phyloP scores from a whole-genome alignment of 305 asterid species.

The Fraxinus dipetala region DNA sequence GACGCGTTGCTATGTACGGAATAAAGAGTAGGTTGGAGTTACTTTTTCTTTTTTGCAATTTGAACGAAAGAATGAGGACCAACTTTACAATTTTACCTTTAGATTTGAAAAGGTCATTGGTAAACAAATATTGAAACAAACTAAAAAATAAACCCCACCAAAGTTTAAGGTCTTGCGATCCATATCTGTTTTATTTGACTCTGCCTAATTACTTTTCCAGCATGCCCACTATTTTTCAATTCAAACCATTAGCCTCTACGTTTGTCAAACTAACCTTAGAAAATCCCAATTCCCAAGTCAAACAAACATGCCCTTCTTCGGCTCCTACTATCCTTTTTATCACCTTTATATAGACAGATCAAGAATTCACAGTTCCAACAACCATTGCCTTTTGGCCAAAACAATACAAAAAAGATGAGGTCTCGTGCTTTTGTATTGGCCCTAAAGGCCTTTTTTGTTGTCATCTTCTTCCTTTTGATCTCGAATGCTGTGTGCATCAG shows the following conservation, averaged over 20 bases:
- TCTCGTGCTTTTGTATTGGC: constrained; percentile 12
- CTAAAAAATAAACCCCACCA: neutral
- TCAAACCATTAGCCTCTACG: neutral
- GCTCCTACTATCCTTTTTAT: neutral
- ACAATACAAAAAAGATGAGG: constrained; percentile 1
- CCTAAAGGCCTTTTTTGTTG: constrained; percentile 15
- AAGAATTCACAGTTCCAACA: neutral
- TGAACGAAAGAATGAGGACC: neutral
- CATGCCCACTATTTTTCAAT: neutral
- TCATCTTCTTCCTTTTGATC: constrained; percentile 20
- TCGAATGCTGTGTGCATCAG: neutral
- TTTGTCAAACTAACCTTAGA: neutral
- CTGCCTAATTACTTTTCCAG: neutral
- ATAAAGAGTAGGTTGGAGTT: neutral
- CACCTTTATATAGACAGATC: neutral
- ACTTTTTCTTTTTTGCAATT: neutral
- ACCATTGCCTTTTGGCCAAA: neutral
- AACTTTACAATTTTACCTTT: neutral
- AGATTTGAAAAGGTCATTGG: neutral
- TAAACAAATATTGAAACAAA: neutral
- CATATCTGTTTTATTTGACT: neutral
- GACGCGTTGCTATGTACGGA: neutral
- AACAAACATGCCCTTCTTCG: neutral
- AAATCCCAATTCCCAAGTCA: neutral
- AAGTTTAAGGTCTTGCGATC: neutral